These are phyloP conservation scores for Leptomonas pyrrhocoris DNA, from an alignment of 208 protist genomes.

Conservation along the genomic window DNA sequence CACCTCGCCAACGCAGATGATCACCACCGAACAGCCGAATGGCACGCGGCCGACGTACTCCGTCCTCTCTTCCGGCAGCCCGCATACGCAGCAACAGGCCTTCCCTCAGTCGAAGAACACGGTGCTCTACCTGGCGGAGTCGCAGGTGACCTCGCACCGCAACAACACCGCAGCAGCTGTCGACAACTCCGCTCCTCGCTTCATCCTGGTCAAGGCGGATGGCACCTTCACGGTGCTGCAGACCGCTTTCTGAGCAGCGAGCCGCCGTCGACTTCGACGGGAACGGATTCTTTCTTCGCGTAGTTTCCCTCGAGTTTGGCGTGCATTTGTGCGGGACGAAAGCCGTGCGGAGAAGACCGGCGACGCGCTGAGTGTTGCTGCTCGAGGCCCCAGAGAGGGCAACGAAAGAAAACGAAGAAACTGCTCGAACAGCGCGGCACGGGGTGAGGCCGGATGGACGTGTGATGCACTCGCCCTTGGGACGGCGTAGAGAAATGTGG, in stretches of 20 bases:
- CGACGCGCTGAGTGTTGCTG: no score
- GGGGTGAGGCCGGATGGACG: no score
- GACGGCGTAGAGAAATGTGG: no score
- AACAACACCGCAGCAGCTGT: neutral
- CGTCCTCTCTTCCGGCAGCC: conserved; percentile 10
- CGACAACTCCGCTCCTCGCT: conserved; percentile 17
- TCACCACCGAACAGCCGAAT: conserved; percentile 6
- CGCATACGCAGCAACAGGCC: conserved; percentile 13
- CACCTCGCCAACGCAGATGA: conserved; percentile 4
- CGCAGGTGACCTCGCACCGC: conserved; percentile 3
- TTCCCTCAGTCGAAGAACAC: conserved; percentile 10
- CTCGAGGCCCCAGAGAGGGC: no score
- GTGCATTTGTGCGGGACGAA: no score
- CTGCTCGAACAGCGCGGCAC: no score
- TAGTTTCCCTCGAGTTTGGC: no score
- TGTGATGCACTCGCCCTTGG: no score
- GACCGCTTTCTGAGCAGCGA: conserved; percentile 7
- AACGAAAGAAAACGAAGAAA: no score
- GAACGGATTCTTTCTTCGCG: no score
- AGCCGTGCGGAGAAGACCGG: no score
- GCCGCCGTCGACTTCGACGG: no score
- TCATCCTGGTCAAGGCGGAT: conserved; percentile 29
- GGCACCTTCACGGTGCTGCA: conserved; percentile 26
- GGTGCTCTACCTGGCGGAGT: conserved; percentile 10
- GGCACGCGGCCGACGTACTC: neutral